phyloP scores from a whole-genome alignment of 2,329 filamentous ascomycete species.

The Venturiaceae sp. region DNA sequence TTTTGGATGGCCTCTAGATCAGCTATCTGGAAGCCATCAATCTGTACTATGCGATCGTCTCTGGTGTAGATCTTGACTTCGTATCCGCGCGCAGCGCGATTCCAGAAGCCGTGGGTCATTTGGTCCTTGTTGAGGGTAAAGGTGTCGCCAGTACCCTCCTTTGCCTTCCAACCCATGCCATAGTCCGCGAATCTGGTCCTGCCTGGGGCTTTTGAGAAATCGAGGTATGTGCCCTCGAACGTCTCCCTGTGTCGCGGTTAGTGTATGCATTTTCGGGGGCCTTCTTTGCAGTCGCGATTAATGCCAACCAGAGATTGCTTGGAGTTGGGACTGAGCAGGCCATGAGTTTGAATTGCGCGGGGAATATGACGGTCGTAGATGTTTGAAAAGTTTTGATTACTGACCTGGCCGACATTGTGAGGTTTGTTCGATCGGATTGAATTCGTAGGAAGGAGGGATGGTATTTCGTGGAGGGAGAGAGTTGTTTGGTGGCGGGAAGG shows the following conservation, averaged over 20 bases:
- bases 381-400: too few species aligned
- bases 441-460: neutral
- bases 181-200: slow-evolving; percentile 93
- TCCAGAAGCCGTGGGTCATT: slow-evolving; percentile 87
- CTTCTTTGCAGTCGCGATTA: neutral
- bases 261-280: neutral
- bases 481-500: neutral
- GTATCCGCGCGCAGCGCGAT: slow-evolving; percentile 80
- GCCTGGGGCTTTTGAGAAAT: slow-evolving; percentile 84
- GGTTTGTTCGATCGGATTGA: neutral
- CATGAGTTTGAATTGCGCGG: too few species aligned
- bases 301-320: neutral
- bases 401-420: neutral
- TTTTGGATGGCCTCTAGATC: slow-evolving; percentile 87
- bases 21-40: slow-evolving; percentile 91
- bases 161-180: slow-evolving; percentile 91
- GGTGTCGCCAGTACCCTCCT: slow-evolving; percentile 75
- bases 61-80: slow-evolving; percentile 87
- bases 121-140: slow-evolving; percentile 87
- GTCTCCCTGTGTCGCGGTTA: slow-evolving; percentile 54
- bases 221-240: slow-evolving; percentile 95
- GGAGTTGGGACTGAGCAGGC: too few species aligned
- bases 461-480: neutral
- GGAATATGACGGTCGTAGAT: too few species aligned
- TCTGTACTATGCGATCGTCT: slow-evolving; percentile 75